These are phyloP conservation scores for Elymus sibiricus DNA, from an alignment of 176 grass and related monocot species.

Conservation along the genomic window DNA sequence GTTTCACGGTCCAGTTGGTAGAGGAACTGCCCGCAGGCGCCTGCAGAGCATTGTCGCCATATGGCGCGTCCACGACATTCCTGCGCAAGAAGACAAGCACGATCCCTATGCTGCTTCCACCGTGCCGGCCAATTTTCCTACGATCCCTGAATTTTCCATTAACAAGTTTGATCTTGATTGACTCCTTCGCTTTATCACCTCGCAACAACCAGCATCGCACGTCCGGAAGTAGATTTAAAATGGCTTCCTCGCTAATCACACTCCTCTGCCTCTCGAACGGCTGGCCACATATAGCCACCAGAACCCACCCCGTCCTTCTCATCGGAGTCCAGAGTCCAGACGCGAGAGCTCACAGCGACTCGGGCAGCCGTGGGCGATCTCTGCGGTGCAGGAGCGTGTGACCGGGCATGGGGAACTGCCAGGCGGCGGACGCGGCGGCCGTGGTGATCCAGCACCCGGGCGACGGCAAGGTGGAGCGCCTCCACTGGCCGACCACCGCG, in stretches of 20 bases:
- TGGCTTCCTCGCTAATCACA: background rate
- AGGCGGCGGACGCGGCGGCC: constrained; percentile 59
- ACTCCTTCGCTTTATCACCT: constrained; percentile 9
- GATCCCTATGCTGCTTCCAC: background rate
- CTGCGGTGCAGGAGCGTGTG: background rate
- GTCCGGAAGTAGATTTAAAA: background rate
- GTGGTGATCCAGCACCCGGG: constrained; percentile 71
- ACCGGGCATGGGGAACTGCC: constrained; percentile 64
- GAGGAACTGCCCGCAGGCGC: too few relatives aligned
- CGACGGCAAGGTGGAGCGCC: constrained; percentile 63
- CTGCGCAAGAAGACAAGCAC: background rate
- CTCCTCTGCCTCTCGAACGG: background rate
- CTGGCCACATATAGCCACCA: constrained; percentile 22
- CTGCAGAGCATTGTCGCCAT: background rate
- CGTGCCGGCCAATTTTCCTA: background rate
- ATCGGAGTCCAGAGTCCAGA: background rate
- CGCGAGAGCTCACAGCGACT: background rate
- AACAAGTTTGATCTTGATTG: constrained; percentile 17
- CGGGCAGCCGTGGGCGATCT: background rate
- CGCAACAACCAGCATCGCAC: constrained; percentile 1
- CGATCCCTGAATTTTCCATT: background rate
- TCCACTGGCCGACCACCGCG: constrained; percentile 46
- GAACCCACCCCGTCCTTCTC: background rate
- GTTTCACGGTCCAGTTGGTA: background rate
- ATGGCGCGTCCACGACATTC: background rate